phyloP scores from a whole-genome alignment of 1,284 basidiomycete genomes.

The Moniliophthora roreri region DNA sequence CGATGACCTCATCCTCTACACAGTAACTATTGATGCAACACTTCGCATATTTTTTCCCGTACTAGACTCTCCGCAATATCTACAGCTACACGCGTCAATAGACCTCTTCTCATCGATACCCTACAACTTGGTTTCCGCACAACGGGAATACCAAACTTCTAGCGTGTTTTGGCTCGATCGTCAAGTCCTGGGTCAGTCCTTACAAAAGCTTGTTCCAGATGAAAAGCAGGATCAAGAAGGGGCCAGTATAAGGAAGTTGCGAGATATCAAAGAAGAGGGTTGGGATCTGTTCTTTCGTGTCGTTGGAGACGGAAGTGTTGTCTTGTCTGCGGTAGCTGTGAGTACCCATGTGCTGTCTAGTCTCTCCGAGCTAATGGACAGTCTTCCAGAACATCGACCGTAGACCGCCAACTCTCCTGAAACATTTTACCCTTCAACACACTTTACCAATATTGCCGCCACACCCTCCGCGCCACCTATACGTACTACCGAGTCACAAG shows the following conservation, averaged over 20 bases:
- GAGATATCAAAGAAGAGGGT: constrained; percentile 64
- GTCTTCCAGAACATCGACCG: constrained; percentile 75
- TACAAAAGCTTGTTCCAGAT: constrained; percentile 40
- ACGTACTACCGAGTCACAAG: constrained; percentile 50
- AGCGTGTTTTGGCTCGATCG: constrained; percentile 65
- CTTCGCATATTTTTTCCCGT: constrained; percentile 87
- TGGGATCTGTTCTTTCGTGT: constrained; percentile 82
- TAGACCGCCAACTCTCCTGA: constrained; percentile 84
- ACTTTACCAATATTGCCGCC: constrained; percentile 50
- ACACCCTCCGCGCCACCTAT: constrained; percentile 48
- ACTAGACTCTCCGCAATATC: constrained; percentile 79
- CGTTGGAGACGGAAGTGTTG: constrained; percentile 67
- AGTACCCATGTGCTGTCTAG: constrained; percentile 27
- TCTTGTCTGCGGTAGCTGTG: constrained; percentile 75
- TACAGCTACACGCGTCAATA: constrained; percentile 81
- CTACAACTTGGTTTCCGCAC: constrained; percentile 33
- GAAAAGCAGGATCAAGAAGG: constrained; percentile 38
- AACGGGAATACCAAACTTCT: constrained; percentile 37
- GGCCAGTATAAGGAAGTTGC: constrained; percentile 43
- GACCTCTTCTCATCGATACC: constrained; percentile 60
- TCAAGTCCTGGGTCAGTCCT: constrained; percentile 49
- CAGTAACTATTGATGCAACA: constrained; percentile 71
- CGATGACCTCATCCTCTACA: constrained; percentile 76
- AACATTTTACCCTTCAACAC: constrained; percentile 71
- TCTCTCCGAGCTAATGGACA: constrained; percentile 9